Evolutionary conservation across 352 stramenopile genomes (phyloP).

Genomic region (Globisporangium nunn): DNA sequence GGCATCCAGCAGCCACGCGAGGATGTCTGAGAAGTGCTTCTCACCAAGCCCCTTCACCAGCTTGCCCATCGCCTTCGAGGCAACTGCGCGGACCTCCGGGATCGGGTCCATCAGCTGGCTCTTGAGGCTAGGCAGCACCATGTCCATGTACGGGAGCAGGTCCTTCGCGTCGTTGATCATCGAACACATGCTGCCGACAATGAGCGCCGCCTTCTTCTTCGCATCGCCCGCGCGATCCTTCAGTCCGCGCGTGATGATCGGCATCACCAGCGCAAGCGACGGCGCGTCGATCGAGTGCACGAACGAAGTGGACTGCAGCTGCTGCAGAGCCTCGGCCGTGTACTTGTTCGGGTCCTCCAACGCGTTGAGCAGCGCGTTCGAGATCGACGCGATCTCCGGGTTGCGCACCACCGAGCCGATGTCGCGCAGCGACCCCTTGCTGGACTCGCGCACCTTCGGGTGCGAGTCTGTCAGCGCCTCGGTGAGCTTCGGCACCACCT

Average conservation of each 20-base stretch:
- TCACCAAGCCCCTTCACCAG: slow-evolving; percentile 95
- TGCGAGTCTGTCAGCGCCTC: slow-evolving; percentile 97
- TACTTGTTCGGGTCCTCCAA: slow-evolving; percentile 92
- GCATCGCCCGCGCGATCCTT: slow-evolving; percentile 94
- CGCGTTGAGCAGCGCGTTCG: slow-evolving; percentile 90
- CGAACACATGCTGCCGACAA: slow-evolving; percentile 98
- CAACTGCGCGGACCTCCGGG: slow-evolving; percentile 91
- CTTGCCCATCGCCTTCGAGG: slow-evolving; percentile 93
- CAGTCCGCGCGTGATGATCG: slow-evolving; percentile 97
- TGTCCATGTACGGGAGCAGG: slow-evolving; percentile 97
- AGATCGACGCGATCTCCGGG: slow-evolving; percentile 97
- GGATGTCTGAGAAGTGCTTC: slow-evolving; percentile 92
- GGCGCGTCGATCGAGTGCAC: slow-evolving; percentile 99
- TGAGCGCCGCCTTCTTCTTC: slow-evolving; percentile 98
- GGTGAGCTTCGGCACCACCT: slow-evolving; percentile 98
- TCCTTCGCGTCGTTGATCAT: slow-evolving; percentile 98
- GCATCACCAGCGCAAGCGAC: slow-evolving; percentile 98
- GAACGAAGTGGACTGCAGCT: slow-evolving; percentile 97
- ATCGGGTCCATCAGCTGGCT: slow-evolving; percentile 90
- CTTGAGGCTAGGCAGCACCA: slow-evolving; percentile 96
- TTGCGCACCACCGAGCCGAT: slow-evolving; percentile 98
- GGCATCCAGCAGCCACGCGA: slow-evolving; percentile 96
- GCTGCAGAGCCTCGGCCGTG: slow-evolving; percentile 93
- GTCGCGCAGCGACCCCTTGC: slow-evolving; percentile 93
- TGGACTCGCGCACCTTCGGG: slow-evolving; percentile 95